Percentiles rank a stretch among this genome's conserved stretches.
These are phyloP conservation scores for Salix arbutifolia DNA, from an alignment of 345 rosid species.

Conservation along the genomic window DNA sequence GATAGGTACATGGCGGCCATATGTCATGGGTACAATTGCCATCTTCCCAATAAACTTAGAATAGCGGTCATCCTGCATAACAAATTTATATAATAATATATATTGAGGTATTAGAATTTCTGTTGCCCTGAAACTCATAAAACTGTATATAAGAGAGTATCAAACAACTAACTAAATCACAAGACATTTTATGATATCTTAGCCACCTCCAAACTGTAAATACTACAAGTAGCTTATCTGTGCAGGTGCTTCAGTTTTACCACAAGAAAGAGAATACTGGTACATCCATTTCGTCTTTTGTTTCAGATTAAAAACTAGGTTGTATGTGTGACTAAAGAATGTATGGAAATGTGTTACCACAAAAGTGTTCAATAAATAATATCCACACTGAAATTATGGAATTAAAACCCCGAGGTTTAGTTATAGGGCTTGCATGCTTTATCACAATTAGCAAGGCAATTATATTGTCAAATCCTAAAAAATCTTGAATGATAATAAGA, in stretches of 20 bases:
- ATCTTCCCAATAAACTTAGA: slow-evolving; percentile 72
- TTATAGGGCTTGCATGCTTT: too few relatives aligned
- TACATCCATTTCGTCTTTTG: neutral
- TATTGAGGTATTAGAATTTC: neutral
- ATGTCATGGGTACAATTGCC: slow-evolving; percentile 98
- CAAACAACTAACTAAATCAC: slow-evolving; percentile 1
- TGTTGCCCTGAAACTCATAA: neutral
- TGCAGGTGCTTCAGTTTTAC: neutral
- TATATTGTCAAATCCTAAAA: too few relatives aligned
- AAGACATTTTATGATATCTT: neutral
- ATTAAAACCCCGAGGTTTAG: too few relatives aligned
- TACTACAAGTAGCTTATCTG: too few relatives aligned
- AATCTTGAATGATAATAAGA: too few relatives aligned
- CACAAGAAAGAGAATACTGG: neutral
- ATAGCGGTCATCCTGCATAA: slow-evolving; percentile 79
- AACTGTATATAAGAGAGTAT: neutral
- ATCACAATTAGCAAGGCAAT: too few relatives aligned
- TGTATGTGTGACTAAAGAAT: neutral
- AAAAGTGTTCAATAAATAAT: too few relatives aligned
- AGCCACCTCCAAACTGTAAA: neutral
- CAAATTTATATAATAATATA: neutral
- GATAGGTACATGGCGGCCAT: slow-evolving; percentile 94
- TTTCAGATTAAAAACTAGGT: neutral
- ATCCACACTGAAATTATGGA: too few relatives aligned
- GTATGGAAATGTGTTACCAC: too few relatives aligned